Conservation (phyloP, 2,329 filamentous ascomycete genomes). For the Neofusicoccum laricinum region DNA sequence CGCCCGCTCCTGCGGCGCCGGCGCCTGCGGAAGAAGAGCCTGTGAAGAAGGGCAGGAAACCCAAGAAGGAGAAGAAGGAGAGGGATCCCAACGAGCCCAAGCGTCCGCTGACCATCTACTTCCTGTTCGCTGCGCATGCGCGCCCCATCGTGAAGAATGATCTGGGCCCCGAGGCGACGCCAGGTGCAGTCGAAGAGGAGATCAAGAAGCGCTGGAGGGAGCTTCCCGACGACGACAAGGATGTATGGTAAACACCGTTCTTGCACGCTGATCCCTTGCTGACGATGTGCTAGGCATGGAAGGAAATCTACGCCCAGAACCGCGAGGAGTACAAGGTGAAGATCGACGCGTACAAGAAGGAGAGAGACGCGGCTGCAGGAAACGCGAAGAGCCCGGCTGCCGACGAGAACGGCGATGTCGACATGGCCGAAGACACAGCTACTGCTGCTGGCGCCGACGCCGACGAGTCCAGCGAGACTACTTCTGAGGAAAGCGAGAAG, state of each 20-base stretch:
- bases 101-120: constrained; percentile 89
- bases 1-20: constrained; percentile 18
- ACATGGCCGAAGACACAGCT: constrained; percentile 7
- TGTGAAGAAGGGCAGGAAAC: constrained; percentile 50
- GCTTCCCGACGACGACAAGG: constrained; percentile 72
- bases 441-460: neutral
- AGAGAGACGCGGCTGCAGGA: neutral
- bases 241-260: constrained; percentile 39
- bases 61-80: constrained; percentile 78
- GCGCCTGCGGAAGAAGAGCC: constrained; percentile 20
- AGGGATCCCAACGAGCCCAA: constrained; percentile 90
- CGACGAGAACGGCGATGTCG: neutral
- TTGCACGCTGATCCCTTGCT: neutral
- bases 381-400: neutral
- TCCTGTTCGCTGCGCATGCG: constrained; percentile 88
- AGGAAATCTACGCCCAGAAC: constrained; percentile 6
- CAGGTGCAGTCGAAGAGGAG: constrained; percentile 73
- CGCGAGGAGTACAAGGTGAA: constrained; percentile 1
- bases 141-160: constrained; percentile 78
- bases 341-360: constrained; percentile 15
- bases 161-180: constrained; percentile 37
- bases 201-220: constrained; percentile 81
- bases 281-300: constrained; percentile 1
- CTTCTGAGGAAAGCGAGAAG: neutral
- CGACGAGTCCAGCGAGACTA: neutral